Conservation (phyloP, 768 basidiomycete species). For the Boletus pseudopeckii region DNA sequence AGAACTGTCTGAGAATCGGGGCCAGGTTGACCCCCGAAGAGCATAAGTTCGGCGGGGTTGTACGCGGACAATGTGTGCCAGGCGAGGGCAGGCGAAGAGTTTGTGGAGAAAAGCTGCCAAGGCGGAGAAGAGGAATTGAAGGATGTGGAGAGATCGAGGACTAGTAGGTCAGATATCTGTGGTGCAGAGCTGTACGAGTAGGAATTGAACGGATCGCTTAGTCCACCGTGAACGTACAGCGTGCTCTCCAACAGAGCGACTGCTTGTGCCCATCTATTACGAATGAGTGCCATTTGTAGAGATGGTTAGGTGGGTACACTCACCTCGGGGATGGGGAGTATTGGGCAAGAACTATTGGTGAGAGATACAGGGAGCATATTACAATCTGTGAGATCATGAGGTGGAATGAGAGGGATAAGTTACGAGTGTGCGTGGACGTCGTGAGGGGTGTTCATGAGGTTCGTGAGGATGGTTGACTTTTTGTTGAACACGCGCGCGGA, state of each 20-base stretch:
- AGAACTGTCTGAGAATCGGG: slow-evolving; percentile 52
- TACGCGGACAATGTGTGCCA: slow-evolving; percentile 80
- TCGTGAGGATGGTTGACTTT: slow-evolving; percentile 3
- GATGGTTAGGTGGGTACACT: background rate
- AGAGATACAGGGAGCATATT: slow-evolving; percentile 12
- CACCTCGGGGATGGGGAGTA: slow-evolving; percentile 28
- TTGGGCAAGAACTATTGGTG: slow-evolving; percentile 16
- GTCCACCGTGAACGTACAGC: slow-evolving; percentile 77
- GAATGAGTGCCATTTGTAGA: slow-evolving; percentile 6
- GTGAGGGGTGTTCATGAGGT: slow-evolving; percentile 16
- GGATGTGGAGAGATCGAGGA: slow-evolving; percentile 56
- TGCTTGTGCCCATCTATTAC: slow-evolving; percentile 80
- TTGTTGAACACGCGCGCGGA: slow-evolving; percentile 8
- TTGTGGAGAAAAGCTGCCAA: slow-evolving; percentile 57
- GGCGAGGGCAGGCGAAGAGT: slow-evolving; percentile 57
- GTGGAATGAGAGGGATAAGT: slow-evolving; percentile 11
- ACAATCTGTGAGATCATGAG: slow-evolving; percentile 9
- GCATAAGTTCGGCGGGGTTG: slow-evolving; percentile 48
- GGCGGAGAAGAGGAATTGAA: slow-evolving; percentile 65
- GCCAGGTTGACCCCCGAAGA: slow-evolving; percentile 77
- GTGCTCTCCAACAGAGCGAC: slow-evolving; percentile 52
- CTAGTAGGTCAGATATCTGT: slow-evolving; percentile 65
- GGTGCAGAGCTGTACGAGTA: slow-evolving; percentile 76
- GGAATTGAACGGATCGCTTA: slow-evolving; percentile 65
- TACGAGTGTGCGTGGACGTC: slow-evolving; percentile 9